Evolutionary conservation across 108 stramenopile genomes (phyloP).

Genomic region (Skeletonema marinoi): DNA sequence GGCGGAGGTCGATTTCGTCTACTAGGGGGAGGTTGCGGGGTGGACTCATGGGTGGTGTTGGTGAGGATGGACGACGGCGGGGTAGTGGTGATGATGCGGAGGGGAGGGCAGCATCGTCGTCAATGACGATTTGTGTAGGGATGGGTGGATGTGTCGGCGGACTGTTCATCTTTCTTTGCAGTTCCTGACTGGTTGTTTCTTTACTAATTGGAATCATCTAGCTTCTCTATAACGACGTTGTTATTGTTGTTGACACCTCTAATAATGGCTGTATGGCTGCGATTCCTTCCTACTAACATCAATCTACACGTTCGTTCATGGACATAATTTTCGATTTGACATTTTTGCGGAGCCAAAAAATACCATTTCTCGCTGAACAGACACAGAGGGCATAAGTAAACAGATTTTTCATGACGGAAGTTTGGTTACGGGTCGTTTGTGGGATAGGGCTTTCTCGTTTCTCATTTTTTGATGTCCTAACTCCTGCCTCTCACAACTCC

Average conservation of each 20-base stretch:
- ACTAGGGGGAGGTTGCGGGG: background rate
- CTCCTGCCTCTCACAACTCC: no score
- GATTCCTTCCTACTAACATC: no score
- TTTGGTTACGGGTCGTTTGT: background rate
- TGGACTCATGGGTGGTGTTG: background rate
- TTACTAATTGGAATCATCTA: background rate
- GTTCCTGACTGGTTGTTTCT: background rate
- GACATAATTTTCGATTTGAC: background rate
- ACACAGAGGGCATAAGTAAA: background rate
- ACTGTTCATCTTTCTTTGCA: background rate
- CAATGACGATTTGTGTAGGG: background rate
- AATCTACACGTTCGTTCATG: no score
- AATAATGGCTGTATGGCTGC: no score
- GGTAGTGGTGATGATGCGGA: background rate
- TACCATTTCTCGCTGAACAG: background rate
- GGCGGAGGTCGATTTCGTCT: slow-evolving; percentile 14
- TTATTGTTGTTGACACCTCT: no score
- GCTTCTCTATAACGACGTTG: no score
- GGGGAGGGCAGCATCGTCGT: background rate
- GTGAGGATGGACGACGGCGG: background rate
- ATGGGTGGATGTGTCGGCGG: background rate
- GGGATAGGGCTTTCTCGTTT: background rate
- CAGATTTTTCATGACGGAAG: background rate
- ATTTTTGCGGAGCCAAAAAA: background rate
- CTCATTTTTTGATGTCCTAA: background rate